phyloP scores from a whole-genome alignment of 1,284 basidiomycete species.

The Cutaneotrichosporon cutaneum region DNA sequence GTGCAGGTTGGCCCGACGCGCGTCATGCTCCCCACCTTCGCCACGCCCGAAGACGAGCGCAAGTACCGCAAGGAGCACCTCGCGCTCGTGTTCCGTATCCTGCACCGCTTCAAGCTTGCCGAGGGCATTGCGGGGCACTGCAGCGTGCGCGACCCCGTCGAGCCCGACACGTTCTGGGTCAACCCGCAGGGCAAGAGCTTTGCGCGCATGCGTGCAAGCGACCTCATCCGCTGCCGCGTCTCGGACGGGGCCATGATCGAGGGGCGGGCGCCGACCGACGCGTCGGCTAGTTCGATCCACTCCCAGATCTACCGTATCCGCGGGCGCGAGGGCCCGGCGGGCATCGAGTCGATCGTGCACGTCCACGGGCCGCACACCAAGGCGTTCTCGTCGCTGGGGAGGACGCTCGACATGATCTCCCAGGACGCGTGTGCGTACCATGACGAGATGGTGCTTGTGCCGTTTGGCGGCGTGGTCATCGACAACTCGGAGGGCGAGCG shows the following conservation, averaged over 20 bases:
- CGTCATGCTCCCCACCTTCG: constrained; percentile 38
- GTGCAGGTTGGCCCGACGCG: constrained; percentile 37
- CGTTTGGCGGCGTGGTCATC: constrained; percentile 47
- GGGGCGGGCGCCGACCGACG: constrained; percentile 39
- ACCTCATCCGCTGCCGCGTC: constrained; percentile 37
- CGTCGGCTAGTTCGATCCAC: constrained; percentile 43
- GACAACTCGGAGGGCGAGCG: constrained; percentile 43
- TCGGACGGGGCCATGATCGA: constrained; percentile 39
- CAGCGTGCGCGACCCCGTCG: constrained; percentile 41
- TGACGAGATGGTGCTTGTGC: constrained; percentile 40
- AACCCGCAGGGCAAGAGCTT: constrained; percentile 46
- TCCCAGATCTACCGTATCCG: constrained; percentile 37
- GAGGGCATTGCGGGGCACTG: constrained; percentile 49
- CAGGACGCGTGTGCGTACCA: constrained; percentile 47
- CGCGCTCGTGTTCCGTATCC: constrained; percentile 40
- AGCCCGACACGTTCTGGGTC: constrained; percentile 48
- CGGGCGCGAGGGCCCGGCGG: constrained; percentile 35
- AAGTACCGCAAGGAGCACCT: constrained; percentile 46
- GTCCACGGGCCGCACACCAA: constrained; percentile 48
- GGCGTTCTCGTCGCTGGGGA: constrained; percentile 37
- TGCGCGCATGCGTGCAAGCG: constrained; percentile 38
- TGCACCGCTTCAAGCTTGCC: constrained; percentile 37
- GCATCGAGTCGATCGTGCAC: constrained; percentile 43
- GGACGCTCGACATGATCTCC: constrained; percentile 44
- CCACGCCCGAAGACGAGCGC: constrained; percentile 35